Base-by-base conservation (phyloP, 192 early-diverging fungal genomes). In the Gonapodya prolifera region DNA sequence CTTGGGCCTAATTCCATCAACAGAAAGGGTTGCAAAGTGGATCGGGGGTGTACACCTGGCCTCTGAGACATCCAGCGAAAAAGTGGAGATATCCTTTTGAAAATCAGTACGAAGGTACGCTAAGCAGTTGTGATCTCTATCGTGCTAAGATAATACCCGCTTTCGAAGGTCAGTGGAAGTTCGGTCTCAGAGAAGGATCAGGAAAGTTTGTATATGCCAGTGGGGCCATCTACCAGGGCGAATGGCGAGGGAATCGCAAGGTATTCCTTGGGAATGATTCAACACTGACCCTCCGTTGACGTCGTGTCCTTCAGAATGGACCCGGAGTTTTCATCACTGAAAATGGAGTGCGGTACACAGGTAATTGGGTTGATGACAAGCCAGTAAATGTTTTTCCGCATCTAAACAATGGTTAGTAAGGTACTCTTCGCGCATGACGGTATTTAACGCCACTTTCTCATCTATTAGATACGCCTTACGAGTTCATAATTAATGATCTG, bases 191-290 rank as follows among this genome's bases (percentile, higher is more conserved):
- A 1, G 23, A 83, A 34, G 87, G 87, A 8, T 76, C 34, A 31
- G 87, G 87, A 70, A 77, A 80, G 1, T 89, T 89, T 77, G 75
- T 81, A 35, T 89, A 88, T 73, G 85, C 87, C 1, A 84, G 78
- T 70, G 87, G 87, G 13, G 85, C 85, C 2, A 1, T 33, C 16
- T 89, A 86, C 75, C 79, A 81, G 35, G 87, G 87, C 13, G 80
- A 88, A n/a, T 89, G 86, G 86, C 82, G 79, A 70, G 81, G 85
- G 23, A 85, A 87, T 79, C 75, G 79, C 35, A 88, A 88, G 81
- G 85, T 86, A 76, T 16, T 2, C n/a, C 2, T 61, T n/a, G n/a
- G n/a, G n/a, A n/a, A n/a, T n/a, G n/a, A n/a, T n/a, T n/a, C n/a
- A n/a, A n/a, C n/a, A n/a, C n/a, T n/a, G n/a, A n/a, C n/a, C n/a